Base-by-base conservation (phyloP, 2,329 filamentous ascomycete genomes). In the Claviceps arundinis region DNA sequence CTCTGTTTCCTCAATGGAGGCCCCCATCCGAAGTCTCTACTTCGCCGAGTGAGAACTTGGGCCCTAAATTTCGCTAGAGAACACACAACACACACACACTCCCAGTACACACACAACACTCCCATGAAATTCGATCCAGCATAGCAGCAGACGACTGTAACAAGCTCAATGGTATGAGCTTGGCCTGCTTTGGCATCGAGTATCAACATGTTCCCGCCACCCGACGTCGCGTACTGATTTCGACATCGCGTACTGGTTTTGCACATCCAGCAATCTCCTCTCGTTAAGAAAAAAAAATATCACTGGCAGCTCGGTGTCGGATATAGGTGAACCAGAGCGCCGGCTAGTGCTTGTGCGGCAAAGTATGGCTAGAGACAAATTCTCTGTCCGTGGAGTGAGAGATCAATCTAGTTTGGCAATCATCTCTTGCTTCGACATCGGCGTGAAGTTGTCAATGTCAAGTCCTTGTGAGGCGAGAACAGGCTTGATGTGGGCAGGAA, bases 381-480 rank as follows among this genome's bases (percentile, higher is more conserved):
- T 60, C 57, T 57, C 56, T 57, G 38, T 59, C 22, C 30, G 19
- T n/a, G 13, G n/a, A 52, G 38, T 48, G 56, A 54, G 55, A 51
- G 53, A 70, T 90, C 85, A 98, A 73, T 98, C 93, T 70, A 98
- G 77, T 70, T 90, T 89, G 54, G 93, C 93, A 74, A 95, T 88
- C 93, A 98, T 97, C 69, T 96, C 89, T 64, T 93, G 85, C 76
- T 89, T 95, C 64, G 85, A 75, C 74, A 98, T 77, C 46, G 91
- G 91, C 61, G 83, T 89, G 70, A 98, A 87, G 69, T 90, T 90
- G 70, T 96, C 89, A 64, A 96, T 89, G 68, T 97, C 90, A 60
- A 98, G 79, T 51, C 88, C 90, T 62, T 82, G 83, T 47, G 84
- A 77, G 56, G 80, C 80, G 55, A 98, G 77, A 54, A 81, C 76